A percentile compares a stretch with the other conserved stretches of the same genome.
phyloP scores from a whole-genome alignment of 2,329 filamentous ascomycete genomes.

The Alternaria arborescens region DNA sequence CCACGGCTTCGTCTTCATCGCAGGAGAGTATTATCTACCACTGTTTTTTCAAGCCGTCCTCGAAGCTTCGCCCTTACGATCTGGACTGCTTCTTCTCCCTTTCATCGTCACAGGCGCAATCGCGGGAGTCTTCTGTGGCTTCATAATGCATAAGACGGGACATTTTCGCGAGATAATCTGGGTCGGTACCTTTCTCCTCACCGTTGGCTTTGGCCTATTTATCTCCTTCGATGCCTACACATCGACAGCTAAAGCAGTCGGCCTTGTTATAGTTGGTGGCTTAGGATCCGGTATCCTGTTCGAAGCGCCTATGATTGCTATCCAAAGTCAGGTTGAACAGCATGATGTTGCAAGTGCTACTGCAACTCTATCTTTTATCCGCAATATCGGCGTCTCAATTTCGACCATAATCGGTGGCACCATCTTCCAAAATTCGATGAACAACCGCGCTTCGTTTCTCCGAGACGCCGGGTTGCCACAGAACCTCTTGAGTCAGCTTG shows the following conservation, averaged over 20 bases:
- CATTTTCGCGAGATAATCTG: slow-evolving; percentile 53
- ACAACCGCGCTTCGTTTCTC: slow-evolving; percentile 60
- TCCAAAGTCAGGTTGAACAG: slow-evolving; percentile 63
- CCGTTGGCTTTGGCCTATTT: slow-evolving; percentile 48
- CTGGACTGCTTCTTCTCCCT: slow-evolving; percentile 69
- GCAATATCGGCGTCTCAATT: slow-evolving; percentile 56
- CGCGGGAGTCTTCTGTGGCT: slow-evolving; percentile 56
- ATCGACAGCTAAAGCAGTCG: slow-evolving; percentile 51
- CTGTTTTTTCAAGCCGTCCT: slow-evolving; percentile 77
- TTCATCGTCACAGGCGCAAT: slow-evolving; percentile 59
- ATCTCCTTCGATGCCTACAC: slow-evolving; percentile 42
- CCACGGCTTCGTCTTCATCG: slow-evolving; percentile 61
- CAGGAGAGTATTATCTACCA: slow-evolving; percentile 74
- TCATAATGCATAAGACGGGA: slow-evolving; percentile 58
- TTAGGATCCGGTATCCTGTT: slow-evolving; percentile 63
- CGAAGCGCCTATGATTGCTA: slow-evolving; percentile 63
- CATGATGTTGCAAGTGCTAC: slow-evolving; percentile 62
- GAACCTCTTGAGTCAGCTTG: slow-evolving; percentile 59
- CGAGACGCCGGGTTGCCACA: slow-evolving; percentile 59
- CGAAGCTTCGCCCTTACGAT: slow-evolving; percentile 67
- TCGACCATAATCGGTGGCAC: slow-evolving; percentile 61
- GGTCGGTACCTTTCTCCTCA: slow-evolving; percentile 43
- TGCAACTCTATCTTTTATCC: slow-evolving; percentile 60
- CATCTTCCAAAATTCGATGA: slow-evolving; percentile 68
- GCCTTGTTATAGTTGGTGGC: slow-evolving; percentile 61